Percentiles rank a stretch among this genome's conserved stretches.
phyloP scores from a whole-genome alignment of 208 protist genomes.

The Leishmania amazonensis region DNA sequence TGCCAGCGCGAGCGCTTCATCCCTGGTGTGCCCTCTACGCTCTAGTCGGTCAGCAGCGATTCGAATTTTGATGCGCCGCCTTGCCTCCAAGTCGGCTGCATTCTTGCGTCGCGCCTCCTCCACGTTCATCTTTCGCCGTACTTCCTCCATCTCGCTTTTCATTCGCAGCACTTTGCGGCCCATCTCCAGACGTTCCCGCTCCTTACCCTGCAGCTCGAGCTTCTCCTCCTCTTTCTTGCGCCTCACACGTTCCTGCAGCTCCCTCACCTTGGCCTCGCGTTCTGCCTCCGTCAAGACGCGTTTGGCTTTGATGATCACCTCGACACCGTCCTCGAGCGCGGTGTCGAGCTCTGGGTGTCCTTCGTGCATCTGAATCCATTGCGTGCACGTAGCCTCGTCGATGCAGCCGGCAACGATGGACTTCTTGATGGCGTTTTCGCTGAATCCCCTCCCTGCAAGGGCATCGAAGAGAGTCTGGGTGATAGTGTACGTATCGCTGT shows the following conservation, averaged over 20 bases:
- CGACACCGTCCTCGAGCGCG: constrained; percentile 64
- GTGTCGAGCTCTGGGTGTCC: constrained; percentile 85
- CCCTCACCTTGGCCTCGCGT: constrained; percentile 65
- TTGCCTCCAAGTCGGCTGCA: constrained; percentile 53
- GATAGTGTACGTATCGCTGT: constrained; percentile 48
- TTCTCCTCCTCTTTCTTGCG: constrained; percentile 61
- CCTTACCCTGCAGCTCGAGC: constrained; percentile 50
- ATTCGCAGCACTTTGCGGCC: constrained; percentile 55
- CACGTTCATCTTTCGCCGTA: constrained; percentile 52
- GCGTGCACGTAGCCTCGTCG: constrained; percentile 72
- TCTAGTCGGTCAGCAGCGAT: constrained; percentile 70
- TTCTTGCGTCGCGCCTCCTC: constrained; percentile 56
- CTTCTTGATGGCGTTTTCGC: constrained; percentile 90
- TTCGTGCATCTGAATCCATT: constrained; percentile 89
- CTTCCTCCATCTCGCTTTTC: constrained; percentile 53
- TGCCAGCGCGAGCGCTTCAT: constrained; percentile 55
- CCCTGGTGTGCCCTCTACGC: constrained; percentile 51
- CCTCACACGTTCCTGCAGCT: constrained; percentile 61
- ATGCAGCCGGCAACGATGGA: constrained; percentile 84
- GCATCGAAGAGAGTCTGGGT: constrained; percentile 55
- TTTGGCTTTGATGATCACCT: constrained; percentile 66
- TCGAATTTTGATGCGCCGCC: constrained; percentile 62
- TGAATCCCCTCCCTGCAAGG: constrained; percentile 61
- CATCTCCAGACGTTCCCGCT: constrained; percentile 65
- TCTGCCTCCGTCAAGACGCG: constrained; percentile 76